Base-by-base conservation (phyloP, 2,329 filamentous ascomycete genomes). In the Cercospora brassicicola region DNA sequence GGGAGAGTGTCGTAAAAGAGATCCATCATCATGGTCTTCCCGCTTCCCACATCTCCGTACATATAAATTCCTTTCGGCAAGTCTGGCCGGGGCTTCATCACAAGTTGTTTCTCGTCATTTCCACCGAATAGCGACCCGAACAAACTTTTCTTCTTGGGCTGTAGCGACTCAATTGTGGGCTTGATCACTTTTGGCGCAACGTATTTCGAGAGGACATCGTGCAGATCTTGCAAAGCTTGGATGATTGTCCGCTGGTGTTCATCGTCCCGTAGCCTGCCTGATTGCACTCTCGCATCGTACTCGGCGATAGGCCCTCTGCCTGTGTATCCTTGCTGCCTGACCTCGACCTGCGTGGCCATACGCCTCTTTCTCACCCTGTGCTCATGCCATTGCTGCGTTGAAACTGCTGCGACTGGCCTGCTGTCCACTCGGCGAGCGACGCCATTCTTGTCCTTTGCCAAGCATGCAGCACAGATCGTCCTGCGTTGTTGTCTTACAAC, bases 21-120 rank as follows among this genome's bases (percentile, higher is more conserved):
- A 78, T 99, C 94, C 95, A 99, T 99, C 77, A 99, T 85, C 95
- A 99, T 99, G 2, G 95, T 99, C 85, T 99, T 99, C 70, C 95
- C 95, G 75, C 93, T 96, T 48, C 95, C 95, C 2, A 99, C 95
- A 78, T 99, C 95, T 67, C 95, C 95, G 76, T 92, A 97, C 79
- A 99, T 90, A 80, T 99, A 99, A 33, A 99, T 82, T 0, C 95
- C 95, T 72, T 92, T 91, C 0, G 95, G 95, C 0, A 97, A 84
- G 71, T 90, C 85, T n/a, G 85, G 80, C 0, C 93, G 89, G 23
- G 96, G 91, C 3, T 84, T 79, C 67, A 82, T 73, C 36, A 72
- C 67, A 7, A 73, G 30, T 39, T 69, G 62, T 6, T 62, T 61
- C 1, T 71, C 70, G 4, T 65, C 71, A 45, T 75, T 80, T 11